Evolutionary conservation across 768 basidiomycete species (phyloP), one percentile per base, ranked within the genome.

Genomic region (Termitomyces sp.): DNA sequence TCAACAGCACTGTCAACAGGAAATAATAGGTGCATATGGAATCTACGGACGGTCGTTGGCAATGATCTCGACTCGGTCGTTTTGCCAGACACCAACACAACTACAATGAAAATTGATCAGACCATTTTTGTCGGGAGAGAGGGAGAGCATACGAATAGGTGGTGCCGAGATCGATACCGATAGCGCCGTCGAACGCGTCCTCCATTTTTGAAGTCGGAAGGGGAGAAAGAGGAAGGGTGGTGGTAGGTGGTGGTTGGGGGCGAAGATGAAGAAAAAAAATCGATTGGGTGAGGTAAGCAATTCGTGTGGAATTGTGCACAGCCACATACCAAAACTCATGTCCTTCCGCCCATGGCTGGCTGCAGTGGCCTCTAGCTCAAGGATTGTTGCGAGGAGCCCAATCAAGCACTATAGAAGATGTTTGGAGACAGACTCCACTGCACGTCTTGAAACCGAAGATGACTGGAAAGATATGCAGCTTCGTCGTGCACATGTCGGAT

Each of bases 31-130:
- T 55, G 54, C 44, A 37, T 19, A 12, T n/a, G 2, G 43, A 23
- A 37, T 31, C 38, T 14, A 79, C 90, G 74, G 65, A 92, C 89
- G 92, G 82, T 94, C 92, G 68, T 94, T 94, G 78, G 92, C 89
- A 71, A 98, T 98, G 80, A 98, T 98, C 75, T 98, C 95, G 67
- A 98, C 95, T 68, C 96, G 94, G 84, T 98, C 96, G 75, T 97
- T 94, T 83, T 96, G 93, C 95, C 95, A 98, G 69, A 98, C 94
- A 79, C 94, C 96, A 66, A 98, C 96, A 73, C 95, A 98, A 48
- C 94, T 96, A 65, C 38, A 35, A 38, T 67, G 52, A 65, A 62
- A 66, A 67, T 58, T 62, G 61, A 67, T 49, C 47, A 55, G 37
- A 35, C 28, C 12, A 42, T 19, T 33, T 51, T 56, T 15, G 35